Evolutionary conservation across 345 rosid genomes (phyloP).

Genomic region (Excoecaria agallocha): DNA sequence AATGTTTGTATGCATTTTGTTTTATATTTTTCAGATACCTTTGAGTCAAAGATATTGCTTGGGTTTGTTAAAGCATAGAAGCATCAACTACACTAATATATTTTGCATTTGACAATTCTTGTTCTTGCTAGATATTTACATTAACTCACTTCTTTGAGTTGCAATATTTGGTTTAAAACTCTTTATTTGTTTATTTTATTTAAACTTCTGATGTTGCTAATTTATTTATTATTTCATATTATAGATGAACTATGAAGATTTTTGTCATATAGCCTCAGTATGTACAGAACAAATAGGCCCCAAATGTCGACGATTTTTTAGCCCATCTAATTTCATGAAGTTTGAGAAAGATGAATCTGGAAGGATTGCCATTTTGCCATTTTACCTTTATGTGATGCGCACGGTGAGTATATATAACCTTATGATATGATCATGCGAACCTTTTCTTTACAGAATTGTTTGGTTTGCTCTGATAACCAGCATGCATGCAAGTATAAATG

Average conservation of each 20-base stretch:
- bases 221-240: conserved; percentile 14
- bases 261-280: conserved; percentile 95
- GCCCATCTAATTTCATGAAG: conserved; percentile 99
- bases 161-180: background rate
- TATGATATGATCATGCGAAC: background rate
- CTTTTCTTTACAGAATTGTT: background rate
- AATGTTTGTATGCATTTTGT: background rate
- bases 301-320: conserved; percentile 92
- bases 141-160: background rate
- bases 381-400: conserved; percentile 98
- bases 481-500: background rate
- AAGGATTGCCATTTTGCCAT: conserved; percentile 94
- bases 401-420: conserved; percentile 53
- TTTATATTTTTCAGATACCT: background rate
- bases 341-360: conserved; percentile 99
- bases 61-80: too few species aligned
- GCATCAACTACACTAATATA: background rate
- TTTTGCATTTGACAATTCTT: background rate
- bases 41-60: background rate
- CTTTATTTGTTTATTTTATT: background rate
- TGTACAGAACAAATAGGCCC: conserved; percentile 99
- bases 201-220: conserved; percentile 16
- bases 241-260: conserved; percentile 99
- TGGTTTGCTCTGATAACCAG: background rate
- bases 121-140: background rate